These are phyloP conservation scores for Pelargonium nanum DNA, from an alignment of 345 rosid species.

Conservation along the genomic window DNA sequence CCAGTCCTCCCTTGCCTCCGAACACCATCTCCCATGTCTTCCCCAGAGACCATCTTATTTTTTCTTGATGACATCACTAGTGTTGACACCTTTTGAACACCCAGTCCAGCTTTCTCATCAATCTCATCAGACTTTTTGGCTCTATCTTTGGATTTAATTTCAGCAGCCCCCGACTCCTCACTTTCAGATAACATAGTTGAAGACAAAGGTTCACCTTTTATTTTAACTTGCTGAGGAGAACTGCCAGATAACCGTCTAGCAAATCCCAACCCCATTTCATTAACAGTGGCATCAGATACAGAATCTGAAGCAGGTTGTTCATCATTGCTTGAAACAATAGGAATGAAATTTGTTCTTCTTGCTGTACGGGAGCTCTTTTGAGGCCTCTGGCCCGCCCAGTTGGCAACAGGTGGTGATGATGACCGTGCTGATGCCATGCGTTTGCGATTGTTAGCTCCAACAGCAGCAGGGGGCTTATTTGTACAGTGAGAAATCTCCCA, in stretches of 20 bases:
- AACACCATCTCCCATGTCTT: slow-evolving; percentile 66
- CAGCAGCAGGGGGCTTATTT: slow-evolving; percentile 54
- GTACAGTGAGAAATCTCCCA: slow-evolving; percentile 82
- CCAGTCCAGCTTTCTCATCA: slow-evolving; percentile 58
- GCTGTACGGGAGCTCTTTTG: slow-evolving; percentile 78
- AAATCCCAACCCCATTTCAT: slow-evolving; percentile 55
- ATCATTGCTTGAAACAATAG: slow-evolving; percentile 60
- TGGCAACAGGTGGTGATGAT: slow-evolving; percentile 73
- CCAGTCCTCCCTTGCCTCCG: slow-evolving; percentile 87
- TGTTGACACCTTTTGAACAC: slow-evolving; percentile 57
- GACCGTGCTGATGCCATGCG: slow-evolving; percentile 54
- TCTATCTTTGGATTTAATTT: slow-evolving; percentile 61
- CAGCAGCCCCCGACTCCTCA: slow-evolving; percentile 79
- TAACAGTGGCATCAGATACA: slow-evolving; percentile 54
- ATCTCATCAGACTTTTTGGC: slow-evolving; percentile 59
- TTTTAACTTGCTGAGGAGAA: slow-evolving; percentile 76
- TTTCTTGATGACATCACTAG: slow-evolving; percentile 56
- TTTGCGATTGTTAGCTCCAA: slow-evolving; percentile 63
- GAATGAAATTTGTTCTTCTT: slow-evolving; percentile 70
- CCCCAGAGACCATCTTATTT: slow-evolving; percentile 52
- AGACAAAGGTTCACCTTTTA: slow-evolving; percentile 58
- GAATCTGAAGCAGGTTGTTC: slow-evolving; percentile 53
- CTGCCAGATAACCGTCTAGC: slow-evolving; percentile 44
- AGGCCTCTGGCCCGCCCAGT: slow-evolving; percentile 78
- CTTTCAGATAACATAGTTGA: slow-evolving; percentile 77